Evolutionary conservation across 257 asterid species (phyloP).

Genomic region (Capsicum pubescens): DNA sequence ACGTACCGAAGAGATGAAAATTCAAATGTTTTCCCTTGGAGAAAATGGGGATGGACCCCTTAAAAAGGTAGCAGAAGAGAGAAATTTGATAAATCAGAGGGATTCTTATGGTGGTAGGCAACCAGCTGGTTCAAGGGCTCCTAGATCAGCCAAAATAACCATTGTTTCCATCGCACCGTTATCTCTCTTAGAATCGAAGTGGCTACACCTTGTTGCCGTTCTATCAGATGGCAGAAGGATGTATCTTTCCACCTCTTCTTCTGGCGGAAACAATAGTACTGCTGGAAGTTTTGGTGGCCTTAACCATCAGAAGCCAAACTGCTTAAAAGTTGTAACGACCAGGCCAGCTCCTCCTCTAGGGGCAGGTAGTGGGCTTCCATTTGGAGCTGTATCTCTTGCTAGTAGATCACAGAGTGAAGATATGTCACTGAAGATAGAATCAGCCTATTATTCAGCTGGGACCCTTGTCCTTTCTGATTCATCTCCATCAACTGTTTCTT

Average conservation of each 20-base stretch:
- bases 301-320: constrained; percentile 67
- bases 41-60: constrained; percentile 82
- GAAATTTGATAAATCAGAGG: constrained; percentile 85
- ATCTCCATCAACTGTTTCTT: constrained; percentile 79
- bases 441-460: constrained; percentile 84
- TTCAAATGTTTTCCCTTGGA: constrained; percentile 89
- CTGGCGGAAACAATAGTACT: constrained; percentile 72
- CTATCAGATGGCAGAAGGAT: constrained; percentile 96
- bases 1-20: constrained; percentile 94
- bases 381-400: constrained; percentile 79
- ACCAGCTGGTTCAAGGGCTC: constrained; percentile 66
- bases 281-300: constrained; percentile 72
- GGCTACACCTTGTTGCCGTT: constrained; percentile 91
- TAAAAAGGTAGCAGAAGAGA: constrained; percentile 91
- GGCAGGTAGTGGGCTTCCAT: constrained; percentile 76
- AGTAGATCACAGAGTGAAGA: constrained; percentile 91
- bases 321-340: constrained; percentile 92
- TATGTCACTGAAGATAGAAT: constrained; percentile 83
- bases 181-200: constrained; percentile 86
- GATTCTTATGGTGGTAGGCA: constrained; percentile 85
- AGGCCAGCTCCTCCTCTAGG: constrained; percentile 97
- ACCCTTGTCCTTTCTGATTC: constrained; percentile 89
- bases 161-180: constrained; percentile 85
- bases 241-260: constrained; percentile 89
- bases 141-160: constrained; percentile 70